Evolutionary conservation across 1,139 yeast genomes (phyloP).

Genomic region (Blastobotrys apis): DNA sequence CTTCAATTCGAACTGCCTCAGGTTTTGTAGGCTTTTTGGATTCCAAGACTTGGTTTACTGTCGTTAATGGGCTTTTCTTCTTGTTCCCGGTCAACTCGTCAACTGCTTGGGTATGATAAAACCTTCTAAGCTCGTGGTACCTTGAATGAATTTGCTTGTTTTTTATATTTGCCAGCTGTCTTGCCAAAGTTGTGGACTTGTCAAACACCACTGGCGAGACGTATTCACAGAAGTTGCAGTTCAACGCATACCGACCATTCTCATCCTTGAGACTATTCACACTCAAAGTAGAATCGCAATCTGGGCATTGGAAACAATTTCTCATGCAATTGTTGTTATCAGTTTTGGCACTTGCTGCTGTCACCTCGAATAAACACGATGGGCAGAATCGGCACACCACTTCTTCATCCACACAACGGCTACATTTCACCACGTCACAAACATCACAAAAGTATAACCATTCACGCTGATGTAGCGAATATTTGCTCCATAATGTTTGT

Average conservation of each 20-base stretch:
- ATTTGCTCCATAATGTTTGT: conserved; percentile 14
- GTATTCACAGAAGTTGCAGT: conserved; percentile 28
- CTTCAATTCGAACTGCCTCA: neutral
- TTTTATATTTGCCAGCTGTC: conserved; percentile 15
- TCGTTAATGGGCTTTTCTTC: neutral
- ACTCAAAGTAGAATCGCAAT: conserved; percentile 20
- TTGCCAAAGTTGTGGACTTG: conserved; percentile 18
- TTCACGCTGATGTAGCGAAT: conserved; percentile 19
- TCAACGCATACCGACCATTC: conserved; percentile 16
- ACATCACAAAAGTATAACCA: conserved; percentile 29
- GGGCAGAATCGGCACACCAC: conserved; percentile 30
- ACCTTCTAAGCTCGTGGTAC: conserved; percentile 12
- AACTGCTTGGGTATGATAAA: conserved; percentile 12
- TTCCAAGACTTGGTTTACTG: conserved; percentile 12
- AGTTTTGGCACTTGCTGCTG: conserved; percentile 25
- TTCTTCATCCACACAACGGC: conserved; percentile 28
- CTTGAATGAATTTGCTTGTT: conserved; percentile 7
- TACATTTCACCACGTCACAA: conserved; percentile 27
- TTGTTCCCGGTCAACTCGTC: conserved; percentile 10
- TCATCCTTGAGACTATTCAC: conserved; percentile 7
- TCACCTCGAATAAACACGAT: conserved; percentile 28
- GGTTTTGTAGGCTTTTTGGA: conserved; percentile 8
- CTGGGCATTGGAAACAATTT: conserved; percentile 30
- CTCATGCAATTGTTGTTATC: conserved; percentile 27
- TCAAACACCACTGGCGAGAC: conserved; percentile 12